phyloP scores from a whole-genome alignment of 75 land plant species.

The Selaginella moellendorffii region DNA sequence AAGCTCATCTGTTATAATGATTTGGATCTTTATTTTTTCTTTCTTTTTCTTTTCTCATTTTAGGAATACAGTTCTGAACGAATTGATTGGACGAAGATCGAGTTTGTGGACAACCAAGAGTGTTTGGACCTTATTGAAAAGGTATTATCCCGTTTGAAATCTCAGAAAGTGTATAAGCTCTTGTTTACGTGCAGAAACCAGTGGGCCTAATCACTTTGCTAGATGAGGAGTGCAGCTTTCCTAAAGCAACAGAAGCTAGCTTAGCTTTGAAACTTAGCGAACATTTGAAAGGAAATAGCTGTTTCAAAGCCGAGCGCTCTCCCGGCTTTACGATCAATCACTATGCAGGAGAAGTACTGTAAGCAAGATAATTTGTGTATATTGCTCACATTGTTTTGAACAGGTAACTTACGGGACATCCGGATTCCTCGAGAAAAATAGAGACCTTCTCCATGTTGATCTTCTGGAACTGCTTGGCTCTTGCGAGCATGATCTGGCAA shows the following conservation, averaged over 20 bases:
- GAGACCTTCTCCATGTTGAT: conserved; percentile 64
- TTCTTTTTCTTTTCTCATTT: background rate
- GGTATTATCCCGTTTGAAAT: conserved; percentile 26
- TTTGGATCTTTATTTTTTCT: background rate
- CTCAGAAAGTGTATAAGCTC: background rate
- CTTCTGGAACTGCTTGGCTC: conserved; percentile 53
- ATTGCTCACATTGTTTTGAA: too few relatives aligned
- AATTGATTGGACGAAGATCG: conserved; percentile 78
- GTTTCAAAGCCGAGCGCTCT: conserved; percentile 62
- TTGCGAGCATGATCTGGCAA: conserved; percentile 35
- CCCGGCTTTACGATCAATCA: conserved; percentile 55
- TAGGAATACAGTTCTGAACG: conserved; percentile 74
- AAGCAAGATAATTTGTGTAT: too few relatives aligned
- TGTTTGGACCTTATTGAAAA: conserved; percentile 88
- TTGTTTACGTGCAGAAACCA: conserved; percentile 52
- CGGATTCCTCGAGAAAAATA: conserved; percentile 87
- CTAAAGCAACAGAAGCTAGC: conserved; percentile 72
- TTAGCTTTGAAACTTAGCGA: conserved; percentile 78
- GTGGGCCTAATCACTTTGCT: conserved; percentile 61
- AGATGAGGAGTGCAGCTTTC: conserved; percentile 85
- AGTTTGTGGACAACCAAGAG: conserved; percentile 78
- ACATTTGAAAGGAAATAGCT: conserved; percentile 44
- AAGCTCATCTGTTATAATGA: background rate
- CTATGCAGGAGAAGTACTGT: conserved; percentile 88
- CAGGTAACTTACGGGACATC: conserved; percentile 77